These are phyloP conservation scores for Aspergillus neotritici DNA, from an alignment of 2,329 filamentous ascomycete genomes.

Conservation along the genomic window DNA sequence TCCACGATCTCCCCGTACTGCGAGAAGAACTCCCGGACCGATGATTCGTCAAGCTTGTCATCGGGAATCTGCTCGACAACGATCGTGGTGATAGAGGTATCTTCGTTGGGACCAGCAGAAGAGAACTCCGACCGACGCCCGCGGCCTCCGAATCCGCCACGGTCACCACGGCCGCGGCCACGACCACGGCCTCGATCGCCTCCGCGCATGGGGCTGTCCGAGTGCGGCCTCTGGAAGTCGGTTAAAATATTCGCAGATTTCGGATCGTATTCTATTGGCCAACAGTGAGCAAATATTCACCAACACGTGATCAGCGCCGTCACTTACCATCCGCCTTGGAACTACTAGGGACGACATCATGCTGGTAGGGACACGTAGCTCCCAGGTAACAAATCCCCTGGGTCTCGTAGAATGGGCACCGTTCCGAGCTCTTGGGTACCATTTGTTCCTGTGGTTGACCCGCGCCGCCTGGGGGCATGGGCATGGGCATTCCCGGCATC, in stretches of 20 bases:
- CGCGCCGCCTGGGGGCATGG: slow-evolving; percentile 26
- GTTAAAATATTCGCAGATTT: slow-evolving; percentile 43
- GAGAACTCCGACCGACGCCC: slow-evolving; percentile 50
- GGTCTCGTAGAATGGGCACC: slow-evolving; percentile 54
- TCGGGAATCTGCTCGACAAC: slow-evolving; percentile 59
- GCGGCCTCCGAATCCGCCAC: slow-evolving; percentile 36
- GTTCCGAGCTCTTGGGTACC: slow-evolving; percentile 32
- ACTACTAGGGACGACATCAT: slow-evolving; percentile 44
- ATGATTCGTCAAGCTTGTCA: slow-evolving; percentile 50
- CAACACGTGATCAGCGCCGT: not conserved
- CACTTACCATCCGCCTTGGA: slow-evolving; percentile 35
- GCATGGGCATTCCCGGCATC: slow-evolving; percentile 45
- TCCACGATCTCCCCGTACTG: slow-evolving; percentile 53
- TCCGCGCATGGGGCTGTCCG: slow-evolving; percentile 19
- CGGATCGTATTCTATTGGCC: slow-evolving; percentile 48
- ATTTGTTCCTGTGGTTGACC: slow-evolving; percentile 27
- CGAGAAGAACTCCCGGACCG: slow-evolving; percentile 53
- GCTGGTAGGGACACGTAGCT: slow-evolving; percentile 53
- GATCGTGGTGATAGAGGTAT: slow-evolving; percentile 51
- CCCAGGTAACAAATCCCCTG: slow-evolving; percentile 55
- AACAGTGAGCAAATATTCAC: slow-evolving; percentile 4
- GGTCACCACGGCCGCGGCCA: slow-evolving; percentile 37
- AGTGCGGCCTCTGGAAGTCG: slow-evolving; percentile 24
- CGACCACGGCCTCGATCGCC: slow-evolving; percentile 33
- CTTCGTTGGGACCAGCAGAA: slow-evolving; percentile 46